Conservation (phyloP, 2,329 filamentous ascomycete species). For the Colletotrichum theobromicola region DNA sequence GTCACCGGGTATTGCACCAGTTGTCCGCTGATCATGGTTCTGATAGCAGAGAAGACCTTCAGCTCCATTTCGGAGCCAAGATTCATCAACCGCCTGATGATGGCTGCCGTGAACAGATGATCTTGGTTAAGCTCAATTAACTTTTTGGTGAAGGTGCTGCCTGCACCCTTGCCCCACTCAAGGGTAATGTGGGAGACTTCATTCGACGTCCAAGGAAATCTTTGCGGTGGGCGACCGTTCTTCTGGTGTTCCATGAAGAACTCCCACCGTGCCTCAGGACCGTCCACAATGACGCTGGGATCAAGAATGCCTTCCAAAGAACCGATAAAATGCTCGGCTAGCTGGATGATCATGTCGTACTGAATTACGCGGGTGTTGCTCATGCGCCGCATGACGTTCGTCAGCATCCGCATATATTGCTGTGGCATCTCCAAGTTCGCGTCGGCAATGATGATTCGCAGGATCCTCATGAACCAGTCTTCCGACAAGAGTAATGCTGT, state of each 20-base stretch:
- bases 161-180: constrained; percentile 41
- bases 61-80: constrained; percentile 55
- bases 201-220: constrained; percentile 47
- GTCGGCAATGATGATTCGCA: constrained; percentile 69
- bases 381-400: constrained; percentile 54
- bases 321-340: constrained; percentile 51
- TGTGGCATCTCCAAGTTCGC: constrained; percentile 51
- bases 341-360: constrained; percentile 57
- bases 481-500: constrained; percentile 62
- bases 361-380: constrained; percentile 54
- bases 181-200: constrained; percentile 54
- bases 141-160: constrained; percentile 68
- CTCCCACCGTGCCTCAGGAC: constrained; percentile 42
- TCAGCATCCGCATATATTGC: constrained; percentile 62
- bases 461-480: constrained; percentile 62
- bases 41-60: constrained; percentile 58
- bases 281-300: constrained; percentile 41
- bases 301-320: constrained; percentile 45
- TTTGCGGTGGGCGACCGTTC: constrained; percentile 16
- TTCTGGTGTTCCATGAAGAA: constrained; percentile 31
- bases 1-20: constrained; percentile 50
- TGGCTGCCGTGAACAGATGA: constrained; percentile 52
- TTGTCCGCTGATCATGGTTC: constrained; percentile 57
- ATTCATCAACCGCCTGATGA: constrained; percentile 63
- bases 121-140: constrained; percentile 69